Evolutionary conservation across 306 rosid genomes (phyloP), one percentile per base, ranked within the genome.

Genomic region (Quercus bicolor): DNA sequence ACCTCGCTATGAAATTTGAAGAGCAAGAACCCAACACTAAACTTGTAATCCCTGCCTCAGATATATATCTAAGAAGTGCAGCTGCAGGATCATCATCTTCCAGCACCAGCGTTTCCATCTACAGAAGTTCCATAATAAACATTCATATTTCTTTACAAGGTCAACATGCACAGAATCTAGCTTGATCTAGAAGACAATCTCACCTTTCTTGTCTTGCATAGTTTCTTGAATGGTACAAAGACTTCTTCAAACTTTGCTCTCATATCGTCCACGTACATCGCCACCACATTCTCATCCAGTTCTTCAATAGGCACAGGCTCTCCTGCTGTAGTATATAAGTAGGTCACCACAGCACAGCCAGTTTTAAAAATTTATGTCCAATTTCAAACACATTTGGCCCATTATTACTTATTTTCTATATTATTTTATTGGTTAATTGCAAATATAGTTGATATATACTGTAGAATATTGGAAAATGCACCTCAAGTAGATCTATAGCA

Each of bases 31-130:
- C 98, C 84, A 95, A 75, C 40, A 92, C 97, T 74, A 95, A 77
- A 73, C 74, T 74, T 76, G 79, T 89, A 73, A 90, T 84, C 66
- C 86, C 89, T 1, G 89, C 81, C 40, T 91, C 90, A 0, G 96
- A 82, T 78, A 87, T 77, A 76, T 77, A 92, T 81, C 87, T 86
- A 26, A 88, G 79, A 84, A 95, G 90, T 57, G 92, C 95, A 71
- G 82, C 70, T 60, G 98, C 98, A 26, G 91, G 91, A 78, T 86
- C 80, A 26, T 92, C 91, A 79, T 93, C 91, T 77, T 95, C 98
- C 70, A 95, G 86, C 55, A 95, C 70, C 83, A 92, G 53, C 54
- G 98, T 91, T 82, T 91, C 98, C 78, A 90, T 79, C 98, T 91
- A 72, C 72, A 88, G 62, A 53, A 84, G 61, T 77, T 82, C 81